A percentile compares a stretch with the other conserved stretches of the same genome.
Conservation (phyloP, 257 asterid genomes). For the Ajuga chamaepitys region DNA sequence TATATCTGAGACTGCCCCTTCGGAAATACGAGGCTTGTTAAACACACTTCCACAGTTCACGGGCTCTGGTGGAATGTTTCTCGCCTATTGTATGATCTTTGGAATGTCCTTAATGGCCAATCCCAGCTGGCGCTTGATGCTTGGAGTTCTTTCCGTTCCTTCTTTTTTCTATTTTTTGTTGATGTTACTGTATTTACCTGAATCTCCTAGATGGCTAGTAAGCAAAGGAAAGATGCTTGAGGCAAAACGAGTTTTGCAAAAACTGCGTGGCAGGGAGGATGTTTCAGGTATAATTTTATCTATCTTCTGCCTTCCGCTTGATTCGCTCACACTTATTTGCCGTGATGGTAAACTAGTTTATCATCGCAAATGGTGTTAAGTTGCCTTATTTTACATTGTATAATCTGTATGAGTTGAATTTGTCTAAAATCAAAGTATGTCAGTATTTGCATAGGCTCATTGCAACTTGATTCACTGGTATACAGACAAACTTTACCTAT, state of each 20-base stretch:
- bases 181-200: constrained; percentile 57
- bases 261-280: constrained; percentile 69
- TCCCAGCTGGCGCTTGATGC: constrained; percentile 81
- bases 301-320: background rate
- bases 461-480: background rate
- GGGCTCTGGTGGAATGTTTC: constrained; percentile 72
- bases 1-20: constrained; percentile 79
- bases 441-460: background rate
- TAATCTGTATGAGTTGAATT: background rate
- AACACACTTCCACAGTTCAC: constrained; percentile 81
- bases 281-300: constrained; percentile 52
- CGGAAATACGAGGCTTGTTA: constrained; percentile 64
- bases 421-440: background rate
- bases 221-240: constrained; percentile 75
- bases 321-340: background rate
- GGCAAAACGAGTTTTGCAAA: constrained; percentile 65
- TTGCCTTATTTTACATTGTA: background rate
- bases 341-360: background rate
- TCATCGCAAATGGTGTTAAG: background rate
- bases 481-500: background rate
- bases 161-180: constrained; percentile 52
- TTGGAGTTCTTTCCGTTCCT: constrained; percentile 77
- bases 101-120: constrained; percentile 52
- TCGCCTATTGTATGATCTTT: constrained; percentile 71
- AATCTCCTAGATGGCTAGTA: constrained; percentile 86